These are phyloP conservation scores for Pisolithus tinctorius DNA, from an alignment of 768 basidiomycete genomes.

Conservation along the genomic window DNA sequence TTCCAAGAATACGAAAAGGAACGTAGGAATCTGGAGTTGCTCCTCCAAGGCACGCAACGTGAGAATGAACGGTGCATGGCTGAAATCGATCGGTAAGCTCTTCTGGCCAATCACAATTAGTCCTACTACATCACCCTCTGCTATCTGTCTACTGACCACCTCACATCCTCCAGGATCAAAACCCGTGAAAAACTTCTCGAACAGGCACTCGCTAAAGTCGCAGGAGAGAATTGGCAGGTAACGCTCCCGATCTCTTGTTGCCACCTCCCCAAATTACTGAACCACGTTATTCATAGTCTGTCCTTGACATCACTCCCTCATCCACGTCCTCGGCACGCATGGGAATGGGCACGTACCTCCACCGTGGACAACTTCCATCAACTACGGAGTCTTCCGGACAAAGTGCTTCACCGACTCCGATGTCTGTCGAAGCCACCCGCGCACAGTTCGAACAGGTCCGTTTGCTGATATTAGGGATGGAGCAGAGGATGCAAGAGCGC, in stretches of 20 bases:
- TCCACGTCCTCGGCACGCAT: constrained; percentile 24
- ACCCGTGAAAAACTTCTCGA: constrained; percentile 75
- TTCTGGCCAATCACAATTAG: too few relatives aligned
- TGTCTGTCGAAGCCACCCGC: constrained; percentile 34
- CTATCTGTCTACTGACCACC: background rate
- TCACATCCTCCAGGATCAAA: constrained; percentile 38
- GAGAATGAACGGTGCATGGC: constrained; percentile 85
- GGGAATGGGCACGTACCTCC: constrained; percentile 22
- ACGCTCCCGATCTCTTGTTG: constrained; percentile 6
- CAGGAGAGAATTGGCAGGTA: constrained; percentile 82
- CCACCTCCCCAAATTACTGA: background rate
- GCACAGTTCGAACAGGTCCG: constrained; percentile 66
- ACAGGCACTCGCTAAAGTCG: constrained; percentile 59
- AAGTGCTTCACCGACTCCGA: constrained; percentile 13
- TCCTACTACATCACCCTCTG: too few relatives aligned
- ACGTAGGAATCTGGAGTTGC: constrained; percentile 65
- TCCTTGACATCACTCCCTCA: constrained; percentile 30
- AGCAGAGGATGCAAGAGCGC: constrained; percentile 57
- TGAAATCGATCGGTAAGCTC: constrained; percentile 61
- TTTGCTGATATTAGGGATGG: constrained; percentile 67
- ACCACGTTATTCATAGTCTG: constrained; percentile 12
- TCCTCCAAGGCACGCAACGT: constrained; percentile 73
- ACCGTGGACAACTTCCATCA: constrained; percentile 13
- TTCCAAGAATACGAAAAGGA: constrained; percentile 66
- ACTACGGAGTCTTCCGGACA: constrained; percentile 12